Base-by-base conservation (phyloP, 768 basidiomycete genomes). In the Pleurotus citrinopileatus region DNA sequence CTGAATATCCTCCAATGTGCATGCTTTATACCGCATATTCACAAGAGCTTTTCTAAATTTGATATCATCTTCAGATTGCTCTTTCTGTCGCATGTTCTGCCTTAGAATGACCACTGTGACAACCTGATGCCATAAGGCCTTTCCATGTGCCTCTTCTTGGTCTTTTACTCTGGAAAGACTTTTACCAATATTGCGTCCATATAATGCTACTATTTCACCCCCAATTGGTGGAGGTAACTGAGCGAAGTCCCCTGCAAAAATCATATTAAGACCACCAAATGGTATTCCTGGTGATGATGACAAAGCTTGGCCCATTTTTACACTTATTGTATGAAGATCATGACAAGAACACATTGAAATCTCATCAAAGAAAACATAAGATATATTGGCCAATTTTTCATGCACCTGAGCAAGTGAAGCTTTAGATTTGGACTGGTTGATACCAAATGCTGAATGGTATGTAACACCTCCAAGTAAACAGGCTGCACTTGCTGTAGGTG, bases 361-460 rank as follows among this genome's bases (percentile, higher is more conserved):
- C 54, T 77, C 75, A 65, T 76, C 72, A 2, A 76, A 44, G 23
- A 76, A 73, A 1, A 77, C 56, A 61, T 73, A 73, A 0, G 72
- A 63, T 7, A 73, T 66, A 23, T 65, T 61, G 26, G 54, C 10
- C 12, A 68, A 22, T 19, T 54, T 47, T 42, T 26, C 29, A 12
- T 51, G 27, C 13, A 73, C 45, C 42, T 57, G 25, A 4, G 50
- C 36, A 7, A 59, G 6, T 12, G 32, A 42, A 2, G 46, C 22
- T n/a, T 56, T 50, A 7, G 32, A 34, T 7, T 34, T 15, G 7
- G 32, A 34, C 4, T 51, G 54, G 45, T 52, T 56, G 1, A 68
- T 44, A 3, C 15, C 32, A 7, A 34, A 34, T 34, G 7, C 32
- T 7, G 7, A 7, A 55, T 17, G 32, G 15, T 34, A 34, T 7